Conservation (phyloP, 2,329 filamentous ascomycete species). For the Ophiostoma sp. region DNA sequence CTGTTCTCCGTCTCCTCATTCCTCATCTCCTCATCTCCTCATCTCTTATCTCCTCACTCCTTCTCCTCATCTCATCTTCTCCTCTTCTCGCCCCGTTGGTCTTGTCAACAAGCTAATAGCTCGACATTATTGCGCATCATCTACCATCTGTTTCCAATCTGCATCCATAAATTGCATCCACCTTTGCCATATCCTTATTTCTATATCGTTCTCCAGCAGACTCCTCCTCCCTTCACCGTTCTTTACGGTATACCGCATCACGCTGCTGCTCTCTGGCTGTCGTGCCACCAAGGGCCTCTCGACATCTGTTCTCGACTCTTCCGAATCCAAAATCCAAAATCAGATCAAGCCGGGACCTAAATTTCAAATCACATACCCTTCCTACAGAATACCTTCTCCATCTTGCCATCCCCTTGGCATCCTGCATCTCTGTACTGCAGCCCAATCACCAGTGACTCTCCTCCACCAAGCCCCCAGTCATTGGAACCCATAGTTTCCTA, state of each 20-base stretch:
- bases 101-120: background rate
- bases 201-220: constrained; percentile 8
- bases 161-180: constrained; percentile 8
- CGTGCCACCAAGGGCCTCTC: no score
- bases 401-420: background rate
- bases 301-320: background rate
- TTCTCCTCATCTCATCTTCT: background rate
- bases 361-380: background rate
- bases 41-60: background rate
- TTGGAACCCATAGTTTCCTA: background rate
- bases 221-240: background rate
- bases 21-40: background rate
- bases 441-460: constrained; percentile 1
- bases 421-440: background rate
- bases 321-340: background rate
- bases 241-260: background rate
- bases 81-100: background rate
- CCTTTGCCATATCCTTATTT: constrained; percentile 7
- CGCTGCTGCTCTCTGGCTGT: background rate
- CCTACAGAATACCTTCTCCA: background rate
- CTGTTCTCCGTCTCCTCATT: background rate
- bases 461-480: constrained; percentile 4
- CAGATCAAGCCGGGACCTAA: background rate
- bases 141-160: constrained; percentile 3
- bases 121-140: background rate